phyloP scores from a whole-genome alignment of 2,329 filamentous ascomycete genomes.

The Aspergillus fumigatus region DNA sequence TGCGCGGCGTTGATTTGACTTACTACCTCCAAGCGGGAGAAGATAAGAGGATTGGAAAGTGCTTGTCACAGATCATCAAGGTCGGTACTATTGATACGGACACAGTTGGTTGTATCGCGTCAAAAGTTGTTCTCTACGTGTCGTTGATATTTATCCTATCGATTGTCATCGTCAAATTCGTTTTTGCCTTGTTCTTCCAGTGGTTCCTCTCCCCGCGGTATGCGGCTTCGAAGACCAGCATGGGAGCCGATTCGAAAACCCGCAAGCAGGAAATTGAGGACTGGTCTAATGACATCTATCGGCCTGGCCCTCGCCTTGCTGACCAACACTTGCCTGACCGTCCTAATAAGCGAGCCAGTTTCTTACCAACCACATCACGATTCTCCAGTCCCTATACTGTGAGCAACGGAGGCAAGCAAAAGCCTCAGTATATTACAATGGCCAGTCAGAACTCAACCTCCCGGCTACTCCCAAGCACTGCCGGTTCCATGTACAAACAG shows the following conservation, averaged over 20 bases:
- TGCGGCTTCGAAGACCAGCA: constrained; percentile 77
- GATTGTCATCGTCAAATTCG: constrained; percentile 79
- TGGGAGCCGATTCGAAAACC: constrained; percentile 74
- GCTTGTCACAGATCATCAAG: constrained; percentile 89
- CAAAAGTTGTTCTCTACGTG: constrained; percentile 92
- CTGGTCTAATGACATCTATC: constrained; percentile 97
- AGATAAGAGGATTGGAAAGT: constrained; percentile 80
- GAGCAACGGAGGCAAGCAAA: constrained; percentile 56
- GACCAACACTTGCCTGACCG: constrained; percentile 70
- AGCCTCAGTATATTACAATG: constrained; percentile 80
- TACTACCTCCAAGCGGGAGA: constrained; percentile 72
- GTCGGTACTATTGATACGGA: constrained; percentile 95
- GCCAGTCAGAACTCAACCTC: constrained; percentile 77
- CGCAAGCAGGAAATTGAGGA: constrained; percentile 93
- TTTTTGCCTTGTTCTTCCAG: constrained; percentile 86
- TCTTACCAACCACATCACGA: constrained; percentile 87
- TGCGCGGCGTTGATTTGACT: constrained; percentile 84
- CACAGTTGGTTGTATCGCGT: constrained; percentile 94
- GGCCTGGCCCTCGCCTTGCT: constrained; percentile 74
- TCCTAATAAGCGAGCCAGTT: constrained; percentile 75
- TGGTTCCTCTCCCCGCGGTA: constrained; percentile 92
- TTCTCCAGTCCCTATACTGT: constrained; percentile 87
- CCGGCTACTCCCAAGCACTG: constrained; percentile 56
- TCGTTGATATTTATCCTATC: constrained; percentile 87
- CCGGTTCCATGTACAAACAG: constrained; percentile 63